Percentiles rank a stretch among this genome's conserved stretches.
Evolutionary conservation across 176 grass and related monocot genomes (phyloP).

Genomic region (Themeda triandra): DNA sequence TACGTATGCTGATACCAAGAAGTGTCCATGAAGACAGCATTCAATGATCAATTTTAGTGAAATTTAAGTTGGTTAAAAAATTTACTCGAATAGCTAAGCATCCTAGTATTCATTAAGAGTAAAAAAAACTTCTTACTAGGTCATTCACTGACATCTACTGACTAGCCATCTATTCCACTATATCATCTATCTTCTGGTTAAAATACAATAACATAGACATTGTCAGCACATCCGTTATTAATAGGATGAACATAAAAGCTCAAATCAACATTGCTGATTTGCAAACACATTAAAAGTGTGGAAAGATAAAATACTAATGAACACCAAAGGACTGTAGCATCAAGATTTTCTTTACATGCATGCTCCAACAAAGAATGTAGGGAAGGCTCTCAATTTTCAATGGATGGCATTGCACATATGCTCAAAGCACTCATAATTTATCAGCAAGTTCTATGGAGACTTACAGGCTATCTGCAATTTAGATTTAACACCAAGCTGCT

Average conservation of each 20-base stretch:
- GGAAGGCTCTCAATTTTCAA: not conserved
- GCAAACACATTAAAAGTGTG: not conserved
- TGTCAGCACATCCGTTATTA: not conserved
- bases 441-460: slow-evolving; percentile 39
- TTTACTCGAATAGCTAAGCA: not conserved
- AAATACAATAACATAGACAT: not conserved
- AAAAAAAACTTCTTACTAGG: not conserved
- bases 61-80: not conserved
- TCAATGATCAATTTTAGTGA: not conserved
- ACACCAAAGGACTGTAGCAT: not conserved
- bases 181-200: not conserved
- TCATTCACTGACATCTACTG: not conserved
- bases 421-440: slow-evolving; percentile 11
- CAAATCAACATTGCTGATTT: not conserved
- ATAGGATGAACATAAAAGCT: not conserved
- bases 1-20: not conserved
- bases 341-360: not conserved
- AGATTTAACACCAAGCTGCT: slow-evolving; percentile 69
- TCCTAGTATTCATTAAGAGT: not conserved
- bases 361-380: not conserved
- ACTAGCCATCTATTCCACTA: not conserved
- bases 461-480: slow-evolving; percentile 81
- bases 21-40: not conserved
- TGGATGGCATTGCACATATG: not conserved
- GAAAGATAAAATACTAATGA: not conserved